Percentiles rank a stretch among this genome's conserved stretches.
Evolutionary conservation across 495 filamentous ascomycete genomes (phyloP).

Genomic region (Hyaloscypha finlandica): DNA sequence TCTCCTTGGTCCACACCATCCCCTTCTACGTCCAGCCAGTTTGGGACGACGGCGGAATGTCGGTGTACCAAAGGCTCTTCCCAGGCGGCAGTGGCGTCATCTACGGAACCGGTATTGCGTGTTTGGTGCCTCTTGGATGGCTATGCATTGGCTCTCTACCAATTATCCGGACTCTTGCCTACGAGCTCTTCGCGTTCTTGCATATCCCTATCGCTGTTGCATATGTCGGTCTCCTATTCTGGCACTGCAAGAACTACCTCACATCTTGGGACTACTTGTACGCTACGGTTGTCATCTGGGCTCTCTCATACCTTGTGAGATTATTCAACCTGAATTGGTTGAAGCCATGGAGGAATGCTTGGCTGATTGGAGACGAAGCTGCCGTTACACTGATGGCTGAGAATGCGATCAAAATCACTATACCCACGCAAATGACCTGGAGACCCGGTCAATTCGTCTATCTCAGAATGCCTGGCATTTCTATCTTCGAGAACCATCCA

Average conservation of each 20-base stretch:
- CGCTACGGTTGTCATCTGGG: conserved; percentile 80
- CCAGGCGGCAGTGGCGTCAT: conserved; percentile 61
- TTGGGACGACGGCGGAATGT: conserved; percentile 72
- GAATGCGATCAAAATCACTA: conserved; percentile 89
- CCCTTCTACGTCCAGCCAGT: conserved; percentile 90
- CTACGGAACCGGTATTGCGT: conserved; percentile 90
- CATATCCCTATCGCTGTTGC: conserved; percentile 82
- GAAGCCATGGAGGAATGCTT: conserved; percentile 75
- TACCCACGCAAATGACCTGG: conserved; percentile 92
- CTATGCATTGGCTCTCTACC: conserved; percentile 83
- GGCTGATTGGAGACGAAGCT: conserved; percentile 84
- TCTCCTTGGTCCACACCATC: conserved; percentile 78
- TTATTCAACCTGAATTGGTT: conserved; percentile 84
- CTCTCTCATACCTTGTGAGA: conserved; percentile 61
- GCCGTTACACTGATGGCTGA: conserved; percentile 85
- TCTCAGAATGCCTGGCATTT: conserved; percentile 88
- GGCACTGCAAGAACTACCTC: conserved; percentile 93
- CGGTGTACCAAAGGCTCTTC: conserved; percentile 67
- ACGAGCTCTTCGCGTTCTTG: conserved; percentile 81
- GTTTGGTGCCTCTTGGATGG: conserved; percentile 75
- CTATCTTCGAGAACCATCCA: conserved; percentile 87
- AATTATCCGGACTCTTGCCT: conserved; percentile 59
- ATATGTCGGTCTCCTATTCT: conserved; percentile 86
- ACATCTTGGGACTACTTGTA: conserved; percentile 90
- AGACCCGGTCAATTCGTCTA: conserved; percentile 94